These are phyloP conservation scores for Chlorella variabilis DNA, from an alignment of 163 green algal species.

Conservation along the genomic window DNA sequence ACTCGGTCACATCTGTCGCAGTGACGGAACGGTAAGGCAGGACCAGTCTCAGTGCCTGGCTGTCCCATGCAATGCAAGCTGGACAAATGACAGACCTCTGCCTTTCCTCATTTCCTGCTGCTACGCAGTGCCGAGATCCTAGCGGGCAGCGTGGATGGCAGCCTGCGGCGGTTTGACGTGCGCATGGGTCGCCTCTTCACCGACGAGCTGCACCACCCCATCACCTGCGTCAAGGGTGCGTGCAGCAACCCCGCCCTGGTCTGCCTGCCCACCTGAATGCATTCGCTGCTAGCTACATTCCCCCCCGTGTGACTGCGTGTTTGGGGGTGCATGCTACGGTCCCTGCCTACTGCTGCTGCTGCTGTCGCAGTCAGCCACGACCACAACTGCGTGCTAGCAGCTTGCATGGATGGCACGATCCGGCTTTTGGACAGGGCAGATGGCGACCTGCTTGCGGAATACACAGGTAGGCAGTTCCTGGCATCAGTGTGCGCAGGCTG, in stretches of 20 bases:
- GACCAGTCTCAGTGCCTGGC: too few relatives aligned
- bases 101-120: not conserved
- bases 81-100: too few relatives aligned
- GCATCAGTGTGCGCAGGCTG: not conserved
- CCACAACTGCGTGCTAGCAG: slow-evolving; percentile 67
- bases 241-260: not conserved
- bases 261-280: not conserved
- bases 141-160: slow-evolving; percentile 88
- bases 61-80: too few relatives aligned
- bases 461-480: slow-evolving; percentile 38
- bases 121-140: slow-evolving; percentile 74
- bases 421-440: slow-evolving; percentile 63
- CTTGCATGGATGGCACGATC: slow-evolving; percentile 65
- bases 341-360: not conserved
- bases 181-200: slow-evolving; percentile 74
- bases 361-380: slow-evolving; percentile 71
- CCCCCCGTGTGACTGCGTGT: too few relatives aligned
- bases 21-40: slow-evolving; percentile 26
- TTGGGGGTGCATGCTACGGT: too few relatives aligned
- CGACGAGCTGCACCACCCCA: slow-evolving; percentile 75
- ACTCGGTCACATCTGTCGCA: slow-evolving; percentile 86
- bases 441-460: slow-evolving; percentile 78
- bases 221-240: slow-evolving; percentile 46
- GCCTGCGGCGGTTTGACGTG: slow-evolving; percentile 90
- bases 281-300: too few relatives aligned